phyloP scores from a whole-genome alignment of 129 eudicot genomes.

The Pulicaria dysenterica region DNA sequence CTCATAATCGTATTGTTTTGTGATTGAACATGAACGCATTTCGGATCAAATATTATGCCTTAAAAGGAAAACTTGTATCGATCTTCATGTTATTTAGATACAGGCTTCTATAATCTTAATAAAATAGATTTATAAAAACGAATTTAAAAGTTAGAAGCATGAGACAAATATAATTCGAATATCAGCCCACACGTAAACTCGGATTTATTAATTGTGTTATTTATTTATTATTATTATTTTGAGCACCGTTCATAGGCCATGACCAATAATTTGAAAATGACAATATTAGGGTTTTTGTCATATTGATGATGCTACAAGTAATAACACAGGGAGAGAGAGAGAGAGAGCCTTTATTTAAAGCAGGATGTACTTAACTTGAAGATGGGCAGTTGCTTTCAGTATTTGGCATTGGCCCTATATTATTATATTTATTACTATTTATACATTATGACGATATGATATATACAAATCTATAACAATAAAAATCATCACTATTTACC shows the following conservation, averaged over 20 bases:
- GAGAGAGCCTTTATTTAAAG: slow-evolving; percentile 31
- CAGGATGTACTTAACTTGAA: slow-evolving; percentile 39
- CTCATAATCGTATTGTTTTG: background rate
- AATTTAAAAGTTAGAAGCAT: slow-evolving; percentile 14
- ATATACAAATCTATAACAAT: slow-evolving; percentile 12
- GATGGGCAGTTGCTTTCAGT: slow-evolving; percentile 42
- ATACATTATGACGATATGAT: no score
- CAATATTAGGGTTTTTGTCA: slow-evolving; percentile 37
- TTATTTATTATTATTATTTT: background rate
- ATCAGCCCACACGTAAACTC: slow-evolving; percentile 28
- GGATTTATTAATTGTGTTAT: background rate
- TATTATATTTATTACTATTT: no score
- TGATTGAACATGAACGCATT: background rate
- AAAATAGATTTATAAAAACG: slow-evolving; percentile 7
- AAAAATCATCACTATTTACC: slow-evolving; percentile 22
- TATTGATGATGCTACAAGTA: slow-evolving; percentile 33
- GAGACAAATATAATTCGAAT: slow-evolving; percentile 9
- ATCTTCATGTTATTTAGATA: background rate
- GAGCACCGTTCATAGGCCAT: slow-evolving; percentile 31
- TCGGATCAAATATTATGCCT: background rate
- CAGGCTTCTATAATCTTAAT: background rate
- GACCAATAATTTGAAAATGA: slow-evolving; percentile 43
- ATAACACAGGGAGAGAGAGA: background rate
- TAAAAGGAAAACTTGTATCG: background rate
- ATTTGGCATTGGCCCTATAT: slow-evolving; percentile 31